Conservation (phyloP, 352 stramenopile genomes). For the Phytopythium sindhum region DNA sequence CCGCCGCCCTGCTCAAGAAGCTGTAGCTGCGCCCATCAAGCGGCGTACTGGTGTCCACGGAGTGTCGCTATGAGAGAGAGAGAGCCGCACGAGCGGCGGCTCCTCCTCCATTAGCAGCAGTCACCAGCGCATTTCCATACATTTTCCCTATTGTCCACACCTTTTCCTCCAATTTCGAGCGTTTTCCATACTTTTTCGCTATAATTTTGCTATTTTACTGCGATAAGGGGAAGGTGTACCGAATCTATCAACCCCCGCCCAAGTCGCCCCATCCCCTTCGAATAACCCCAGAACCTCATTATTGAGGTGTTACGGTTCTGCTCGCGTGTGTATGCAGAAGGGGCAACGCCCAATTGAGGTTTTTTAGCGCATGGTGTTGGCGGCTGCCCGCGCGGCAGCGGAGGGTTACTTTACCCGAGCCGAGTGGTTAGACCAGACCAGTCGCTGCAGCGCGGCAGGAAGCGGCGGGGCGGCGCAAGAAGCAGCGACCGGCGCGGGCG, state of each 20-base stretch:
- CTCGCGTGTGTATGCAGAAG: background rate
- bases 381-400: background rate
- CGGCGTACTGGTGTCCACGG: too few species aligned
- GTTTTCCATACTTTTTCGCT: too few species aligned
- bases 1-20: slow-evolving; percentile 61
- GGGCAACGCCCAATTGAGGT: background rate
- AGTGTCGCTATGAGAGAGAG: too few species aligned
- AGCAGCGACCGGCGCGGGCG: background rate
- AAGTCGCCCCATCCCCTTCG: too few species aligned
- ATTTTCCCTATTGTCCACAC: background rate
- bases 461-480: background rate
- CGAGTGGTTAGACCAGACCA: slow-evolving; percentile 1
- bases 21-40: slow-evolving; percentile 17
- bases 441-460: background rate
- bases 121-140: slow-evolving; percentile 6
- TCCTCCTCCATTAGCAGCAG: too few species aligned
- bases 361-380: slow-evolving; percentile 1
- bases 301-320: background rate
- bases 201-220: too few species aligned
- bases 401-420: background rate
- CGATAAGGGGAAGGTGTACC: too few species aligned
- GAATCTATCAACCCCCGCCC: too few species aligned
- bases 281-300: background rate
- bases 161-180: too few species aligned
- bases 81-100: too few species aligned